phyloP scores from a whole-genome alignment of 371 early-diverging fungal genomes.

The Basidiobolus meristosporus region DNA sequence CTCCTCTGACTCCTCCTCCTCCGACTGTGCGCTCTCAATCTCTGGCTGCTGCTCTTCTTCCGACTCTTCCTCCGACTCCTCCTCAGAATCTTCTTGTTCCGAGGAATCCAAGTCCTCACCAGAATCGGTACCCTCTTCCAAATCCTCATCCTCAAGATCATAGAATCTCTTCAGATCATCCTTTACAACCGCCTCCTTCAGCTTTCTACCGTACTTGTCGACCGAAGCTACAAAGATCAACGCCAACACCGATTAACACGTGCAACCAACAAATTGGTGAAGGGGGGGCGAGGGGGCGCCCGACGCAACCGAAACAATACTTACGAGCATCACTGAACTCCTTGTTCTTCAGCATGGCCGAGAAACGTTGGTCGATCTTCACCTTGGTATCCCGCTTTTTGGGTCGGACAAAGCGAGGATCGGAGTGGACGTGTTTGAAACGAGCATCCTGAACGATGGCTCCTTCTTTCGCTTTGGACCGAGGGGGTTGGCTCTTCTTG shows the following conservation, averaged over 20 bases:
- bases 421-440: constrained; percentile 62
- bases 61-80: constrained; percentile 21
- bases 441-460: constrained; percentile 33
- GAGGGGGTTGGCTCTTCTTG: too few species aligned
- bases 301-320: too few species aligned
- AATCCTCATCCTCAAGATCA: constrained; percentile 28
- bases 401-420: constrained; percentile 75
- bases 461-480: too few species aligned
- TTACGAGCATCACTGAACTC: constrained; percentile 51
- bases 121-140: constrained; percentile 8
- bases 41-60: constrained; percentile 4
- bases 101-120: constrained; percentile 5
- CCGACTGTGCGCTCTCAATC: too few species aligned
- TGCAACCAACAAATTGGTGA: too few species aligned
- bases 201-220: constrained; percentile 74
- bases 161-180: constrained; percentile 34
- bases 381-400: constrained; percentile 67
- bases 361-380: constrained; percentile 78
- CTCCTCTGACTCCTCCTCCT: constrained; percentile 11
- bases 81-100: constrained; percentile 19
- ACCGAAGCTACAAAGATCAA: constrained; percentile 35
- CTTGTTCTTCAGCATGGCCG: constrained; percentile 51
- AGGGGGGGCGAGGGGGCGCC: too few species aligned
- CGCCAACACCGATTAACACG: too few species aligned
- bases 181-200: constrained; percentile 20